A percentile compares a stretch with the other conserved stretches of the same genome.
These are phyloP conservation scores for Prototheca wickerhamii DNA, from an alignment of 163 green algal genomes.

Conservation along the genomic window DNA sequence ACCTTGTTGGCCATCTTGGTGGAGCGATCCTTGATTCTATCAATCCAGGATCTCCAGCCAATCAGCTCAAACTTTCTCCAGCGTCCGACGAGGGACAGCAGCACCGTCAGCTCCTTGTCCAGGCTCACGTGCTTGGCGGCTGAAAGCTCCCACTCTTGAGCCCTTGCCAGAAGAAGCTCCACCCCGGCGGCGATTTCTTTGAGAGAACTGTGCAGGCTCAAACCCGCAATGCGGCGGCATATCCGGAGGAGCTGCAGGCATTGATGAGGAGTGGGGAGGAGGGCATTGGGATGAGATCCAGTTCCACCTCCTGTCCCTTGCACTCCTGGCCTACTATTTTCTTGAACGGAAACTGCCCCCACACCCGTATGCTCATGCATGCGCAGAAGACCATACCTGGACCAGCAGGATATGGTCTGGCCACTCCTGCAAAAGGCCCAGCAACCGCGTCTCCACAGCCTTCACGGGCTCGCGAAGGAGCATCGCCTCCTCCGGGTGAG, in stretches of 20 bases:
- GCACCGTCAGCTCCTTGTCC: constrained; percentile 48
- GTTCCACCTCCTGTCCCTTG: not conserved
- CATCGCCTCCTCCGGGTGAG: constrained; percentile 58
- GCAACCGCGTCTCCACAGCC: constrained; percentile 43
- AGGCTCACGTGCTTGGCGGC: constrained; percentile 81
- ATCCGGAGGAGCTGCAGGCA: constrained; percentile 58
- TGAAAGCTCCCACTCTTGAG: constrained; percentile 87
- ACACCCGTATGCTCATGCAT: not conserved
- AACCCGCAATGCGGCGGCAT: constrained; percentile 55
- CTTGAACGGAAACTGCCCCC: not conserved
- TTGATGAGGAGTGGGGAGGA: not conserved
- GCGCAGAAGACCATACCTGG: constrained; percentile 22
- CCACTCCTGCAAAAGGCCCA: constrained; percentile 77
- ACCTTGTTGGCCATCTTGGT: constrained; percentile 1
- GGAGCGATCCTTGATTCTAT: not conserved
- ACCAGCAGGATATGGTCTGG: constrained; percentile 83
- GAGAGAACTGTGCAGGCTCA: constrained; percentile 47
- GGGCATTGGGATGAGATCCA: not conserved
- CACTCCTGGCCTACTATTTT: no score
- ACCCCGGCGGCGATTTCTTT: constrained; percentile 81
- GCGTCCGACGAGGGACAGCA: constrained; percentile 65
- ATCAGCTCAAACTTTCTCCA: constrained; percentile 89
- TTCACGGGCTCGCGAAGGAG: constrained; percentile 63
- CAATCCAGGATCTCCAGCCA: constrained; percentile 65
- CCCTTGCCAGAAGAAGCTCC: constrained; percentile 84